Base-by-base conservation (phyloP, 352 stramenopile genomes). In the Pythium grandisporangium region DNA sequence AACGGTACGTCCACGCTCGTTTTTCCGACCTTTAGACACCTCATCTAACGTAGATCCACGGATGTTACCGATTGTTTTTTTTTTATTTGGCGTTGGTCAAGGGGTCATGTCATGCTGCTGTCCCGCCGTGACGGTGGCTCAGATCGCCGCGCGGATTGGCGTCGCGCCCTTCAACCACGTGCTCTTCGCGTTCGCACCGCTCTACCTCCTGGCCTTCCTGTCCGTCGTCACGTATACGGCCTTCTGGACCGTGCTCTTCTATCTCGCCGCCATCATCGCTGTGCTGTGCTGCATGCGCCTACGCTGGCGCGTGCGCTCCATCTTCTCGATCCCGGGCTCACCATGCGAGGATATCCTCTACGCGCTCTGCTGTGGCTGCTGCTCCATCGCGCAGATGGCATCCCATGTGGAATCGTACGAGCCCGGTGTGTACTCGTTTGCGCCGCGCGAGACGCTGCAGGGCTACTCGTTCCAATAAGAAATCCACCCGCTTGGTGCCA, bases 391-490 rank as follows among this genome's bases (percentile, higher is more conserved):
- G 8, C 76, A 89, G 52, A 84, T 87, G 69, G 77, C 73, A 8
- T 80, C 73, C 17, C 70, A 90, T 48, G 73, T 90, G 44, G 69
- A 86, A 54, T 80, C 73, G 39, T 90, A 87, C 50, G 66, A 84
- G 57, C 77, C 73, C 1, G 77, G 73, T 22, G 42, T 44, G 21
- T 83, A 75, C 45, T 40, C 61, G 8, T 86, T 90, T 25, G 46
- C 58, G 10, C 72, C 76, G 16, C 76, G 68, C 29, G 58, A 69
- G 14, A 89, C 76, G 29, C 70, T 89, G 5, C 58, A 72, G 37
- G 71, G 71, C 33, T 84, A 84, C 59, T 63, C 68, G 21, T 48
- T 66, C 42, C 77, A 51, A 43, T 82, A 79, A 50, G 35, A n/a
- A 14, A 19, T 2, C 1, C 6, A 12, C 6, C 24, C n/a, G n/a